Percentiles rank a stretch among this genome's conserved stretches.
These are phyloP conservation scores for Corymbia citriodora DNA, from an alignment of 441 rosid genomes.

Conservation along the genomic window DNA sequence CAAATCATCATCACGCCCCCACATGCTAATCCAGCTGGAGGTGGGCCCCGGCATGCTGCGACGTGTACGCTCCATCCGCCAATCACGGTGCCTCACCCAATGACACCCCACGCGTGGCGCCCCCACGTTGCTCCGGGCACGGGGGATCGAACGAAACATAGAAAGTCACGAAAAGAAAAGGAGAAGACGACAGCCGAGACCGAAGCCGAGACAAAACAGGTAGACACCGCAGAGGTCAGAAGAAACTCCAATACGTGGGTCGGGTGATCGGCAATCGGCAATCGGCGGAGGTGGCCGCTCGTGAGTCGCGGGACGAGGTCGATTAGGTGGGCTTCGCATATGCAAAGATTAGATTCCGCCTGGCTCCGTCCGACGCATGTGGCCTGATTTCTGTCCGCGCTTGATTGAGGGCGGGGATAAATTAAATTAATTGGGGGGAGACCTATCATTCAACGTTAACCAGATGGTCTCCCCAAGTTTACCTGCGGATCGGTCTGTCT, in stretches of 20 bases:
- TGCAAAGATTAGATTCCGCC: background rate
- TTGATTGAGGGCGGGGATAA: background rate
- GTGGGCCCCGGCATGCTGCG: conserved; percentile 8
- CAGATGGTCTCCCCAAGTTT: background rate
- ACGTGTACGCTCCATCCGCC: conserved; percentile 10
- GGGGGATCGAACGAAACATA: background rate
- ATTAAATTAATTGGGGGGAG: background rate
- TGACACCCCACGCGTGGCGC: conserved; percentile 19
- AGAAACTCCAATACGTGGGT: background rate
- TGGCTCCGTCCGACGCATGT: background rate
- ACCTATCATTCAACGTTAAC: background rate
- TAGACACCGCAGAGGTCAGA: fast-evolving
- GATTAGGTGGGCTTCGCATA: background rate
- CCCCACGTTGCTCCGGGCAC: background rate
- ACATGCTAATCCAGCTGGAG: conserved; percentile 3
- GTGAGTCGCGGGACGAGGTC: background rate
- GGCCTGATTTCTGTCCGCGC: background rate
- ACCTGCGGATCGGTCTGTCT: background rate
- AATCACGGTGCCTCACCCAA: conserved; percentile 13
- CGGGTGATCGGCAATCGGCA: background rate
- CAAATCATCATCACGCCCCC: background rate
- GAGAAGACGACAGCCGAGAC: background rate
- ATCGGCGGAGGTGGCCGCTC: background rate
- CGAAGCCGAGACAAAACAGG: fast-evolving
- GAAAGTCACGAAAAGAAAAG: background rate